Evolutionary conservation across 495 filamentous ascomycete species (phyloP).

Genomic region (Penicillium taxi): DNA sequence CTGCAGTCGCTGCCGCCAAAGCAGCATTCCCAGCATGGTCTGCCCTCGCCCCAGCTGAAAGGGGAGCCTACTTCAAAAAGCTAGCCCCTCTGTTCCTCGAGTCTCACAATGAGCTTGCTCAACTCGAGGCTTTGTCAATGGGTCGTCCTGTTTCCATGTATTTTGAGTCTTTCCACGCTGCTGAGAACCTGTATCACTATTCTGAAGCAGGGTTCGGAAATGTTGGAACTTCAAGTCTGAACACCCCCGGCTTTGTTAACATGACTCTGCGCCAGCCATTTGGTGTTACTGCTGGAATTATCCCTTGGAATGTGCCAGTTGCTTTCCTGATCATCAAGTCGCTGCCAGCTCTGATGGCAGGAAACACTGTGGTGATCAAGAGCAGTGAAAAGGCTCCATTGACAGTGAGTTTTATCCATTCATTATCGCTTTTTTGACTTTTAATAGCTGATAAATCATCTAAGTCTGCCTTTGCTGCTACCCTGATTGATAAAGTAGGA

Average conservation of each 20-base stretch:
- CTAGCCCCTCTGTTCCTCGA: constrained; percentile 44
- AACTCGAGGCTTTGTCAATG: constrained; percentile 32
- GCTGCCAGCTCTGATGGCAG: constrained; percentile 47
- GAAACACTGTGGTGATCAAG: constrained; percentile 51
- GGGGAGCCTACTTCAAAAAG: constrained; percentile 42
- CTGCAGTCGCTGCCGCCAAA: constrained; percentile 51
- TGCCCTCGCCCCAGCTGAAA: constrained; percentile 29
- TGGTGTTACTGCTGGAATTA: constrained; percentile 29
- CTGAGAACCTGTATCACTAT: constrained; percentile 16
- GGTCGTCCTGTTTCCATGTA: constrained; percentile 24
- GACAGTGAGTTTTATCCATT: constrained; percentile 37
- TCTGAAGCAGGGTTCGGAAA: constrained; percentile 17
- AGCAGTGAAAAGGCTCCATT: constrained; percentile 51
- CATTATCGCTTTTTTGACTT: too few species aligned
- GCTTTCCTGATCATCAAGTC: constrained; percentile 38
- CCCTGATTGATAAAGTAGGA: constrained; percentile 66
- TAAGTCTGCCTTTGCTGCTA: constrained; percentile 7
- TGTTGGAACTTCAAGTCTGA: constrained; percentile 46
- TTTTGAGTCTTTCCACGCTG: constrained; percentile 11
- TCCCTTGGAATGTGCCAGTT: constrained; percentile 28
- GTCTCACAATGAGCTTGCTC: constrained; percentile 40
- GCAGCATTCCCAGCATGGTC: constrained; percentile 54
- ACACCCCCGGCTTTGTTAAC: constrained; percentile 49
- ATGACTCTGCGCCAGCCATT: constrained; percentile 27
- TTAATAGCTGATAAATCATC: neutral